phyloP scores from a whole-genome alignment of 176 grass and related monocot genomes.

The barley (Hordeum vulgare) region MorexV3_pseudomolecules_assembly NC_058518.1:489199193-489199692 shows the following conservation, averaged over 20 bases:
- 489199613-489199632: slow-evolving; percentile 20
- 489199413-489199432: neutral
- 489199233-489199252: slow-evolving; percentile 68
- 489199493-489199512: slow-evolving; percentile 73
- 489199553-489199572: slow-evolving; percentile 32
- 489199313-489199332: slow-evolving; percentile 54
- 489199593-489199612: slow-evolving; percentile 28
- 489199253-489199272: slow-evolving; percentile 36
- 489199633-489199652: slow-evolving; percentile 40
- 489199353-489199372: slow-evolving; percentile 81
- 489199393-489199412: neutral
- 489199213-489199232: slow-evolving; percentile 77
- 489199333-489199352: slow-evolving; percentile 69
- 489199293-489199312: slow-evolving; percentile 57
- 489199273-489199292: slow-evolving; percentile 74
- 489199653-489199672: slow-evolving; percentile 38
- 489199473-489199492: slow-evolving; percentile 92
- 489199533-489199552: slow-evolving; percentile 72
- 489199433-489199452: neutral
- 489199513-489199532: slow-evolving; percentile 61
- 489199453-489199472: slow-evolving; percentile 21
- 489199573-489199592: slow-evolving; percentile 31
- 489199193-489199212: slow-evolving; percentile 75
- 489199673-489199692: slow-evolving; percentile 55
- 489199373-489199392: slow-evolving; percentile 47